A percentile compares a stretch with the other conserved stretches of the same genome.
Conservation (phyloP, 2,329 filamentous ascomycete genomes). For the Conoideocrella luteorostrata region DNA sequence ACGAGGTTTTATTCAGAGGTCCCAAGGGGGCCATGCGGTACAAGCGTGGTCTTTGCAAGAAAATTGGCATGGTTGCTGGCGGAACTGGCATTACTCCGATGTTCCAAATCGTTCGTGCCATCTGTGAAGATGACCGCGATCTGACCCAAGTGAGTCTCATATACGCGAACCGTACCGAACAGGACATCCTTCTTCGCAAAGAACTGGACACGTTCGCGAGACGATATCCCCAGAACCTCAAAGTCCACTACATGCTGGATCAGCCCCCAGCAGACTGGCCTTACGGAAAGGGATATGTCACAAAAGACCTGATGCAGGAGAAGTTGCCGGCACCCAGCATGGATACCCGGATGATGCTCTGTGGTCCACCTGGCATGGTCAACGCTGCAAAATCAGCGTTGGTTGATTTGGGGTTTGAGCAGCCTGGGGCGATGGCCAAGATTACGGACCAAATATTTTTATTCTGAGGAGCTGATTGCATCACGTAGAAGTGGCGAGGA, state of each 20-base stretch:
- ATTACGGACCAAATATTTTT: no score
- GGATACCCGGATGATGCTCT: constrained; percentile 46
- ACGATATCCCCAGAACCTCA: constrained; percentile 46
- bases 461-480: no score
- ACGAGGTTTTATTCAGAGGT: constrained; percentile 45
- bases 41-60: constrained; percentile 30
- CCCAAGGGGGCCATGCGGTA: constrained; percentile 53
- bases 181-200: constrained; percentile 51
- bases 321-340: constrained; percentile 37
- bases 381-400: no score
- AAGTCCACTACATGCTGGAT: constrained; percentile 49
- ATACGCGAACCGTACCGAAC: constrained; percentile 52
- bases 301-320: constrained; percentile 40
- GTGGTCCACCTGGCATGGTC: no score
- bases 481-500: no score
- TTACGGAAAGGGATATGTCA: constrained; percentile 44
- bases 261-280: constrained; percentile 39
- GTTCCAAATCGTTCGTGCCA: constrained; percentile 54
- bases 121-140: constrained; percentile 55
- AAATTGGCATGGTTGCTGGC: constrained; percentile 43
- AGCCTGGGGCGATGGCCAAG: no score
- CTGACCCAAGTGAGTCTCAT: constrained; percentile 50
- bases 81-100: constrained; percentile 21
- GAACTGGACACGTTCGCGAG: constrained; percentile 49
- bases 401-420: no score